Evolutionary conservation across 1,139 yeast species (phyloP), one percentile per base, ranked within the genome.

Genomic region (Kurtzmaniella quercitrusa): DNA sequence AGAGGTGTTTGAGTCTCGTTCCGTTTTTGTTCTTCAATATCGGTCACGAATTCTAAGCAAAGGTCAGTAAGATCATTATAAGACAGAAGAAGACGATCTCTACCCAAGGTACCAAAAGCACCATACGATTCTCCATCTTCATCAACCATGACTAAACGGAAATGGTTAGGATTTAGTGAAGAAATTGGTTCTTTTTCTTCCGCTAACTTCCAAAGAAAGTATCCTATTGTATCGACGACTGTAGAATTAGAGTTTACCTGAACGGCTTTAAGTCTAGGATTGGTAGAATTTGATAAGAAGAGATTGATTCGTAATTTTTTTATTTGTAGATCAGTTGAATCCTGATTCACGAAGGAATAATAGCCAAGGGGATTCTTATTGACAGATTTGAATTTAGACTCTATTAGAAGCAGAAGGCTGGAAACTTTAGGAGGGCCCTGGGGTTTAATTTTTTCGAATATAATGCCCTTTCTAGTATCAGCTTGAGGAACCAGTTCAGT

Each of bases 71-170:
- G 84, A 45, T 61, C 62, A 40, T 84, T 83, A 54, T 84, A 81
- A 0, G 86, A 75, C 2, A 76, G 63, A 31, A 84, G 65, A 3
- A 63, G 50, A 44, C 85, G 69, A 0, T 74, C 67, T 50, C 91
- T 65, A 41, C 79, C 85, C 43, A 85, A 64, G 3, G 82, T 71
- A 2, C 93, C 93, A 66, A 85, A 85, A 21, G 84, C 78, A 25
- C 84, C 87, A 52, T 82, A 84, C n/a, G 81, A 77, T 45, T 85
- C 90, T 7, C 93, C 93, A 57, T 84, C 91, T 48, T 85, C 93
- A 56, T 85, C 94, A 1, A 82, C 85, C 38, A 85, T 63, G 47
- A 81, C 85, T n/a, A 85, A 54, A 43, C 82, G 68, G 83, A 89
- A 85, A 42, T 66, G 66, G 54, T 84, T 83, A 0, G 89, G 86